Conservation (phyloP, 805 yeast species). For the Metschnikowia borealis region DNA sequence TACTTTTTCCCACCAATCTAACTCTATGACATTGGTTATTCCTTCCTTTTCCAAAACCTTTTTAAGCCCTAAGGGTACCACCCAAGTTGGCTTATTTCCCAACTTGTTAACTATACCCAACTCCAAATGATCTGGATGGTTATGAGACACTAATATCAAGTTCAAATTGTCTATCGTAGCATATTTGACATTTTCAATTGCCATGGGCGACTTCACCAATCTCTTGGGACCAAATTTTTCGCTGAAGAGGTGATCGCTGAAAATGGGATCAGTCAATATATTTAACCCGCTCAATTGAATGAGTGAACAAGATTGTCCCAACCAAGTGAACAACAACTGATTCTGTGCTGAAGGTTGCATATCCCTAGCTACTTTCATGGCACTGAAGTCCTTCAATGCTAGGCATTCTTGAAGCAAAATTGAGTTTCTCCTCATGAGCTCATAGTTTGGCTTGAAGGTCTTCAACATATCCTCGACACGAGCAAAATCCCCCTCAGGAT, state of each 20-base stretch:
- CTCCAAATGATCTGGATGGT: conserved; percentile 94
- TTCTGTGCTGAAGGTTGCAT: conserved; percentile 22
- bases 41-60: conserved; percentile 56
- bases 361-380: background rate
- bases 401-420: conserved; percentile 26
- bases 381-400: conserved; percentile 5
- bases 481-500: conserved; percentile 35
- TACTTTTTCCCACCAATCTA: conserved; percentile 89
- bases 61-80: conserved; percentile 80
- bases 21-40: conserved; percentile 59
- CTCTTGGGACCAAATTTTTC: conserved; percentile 76
- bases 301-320: conserved; percentile 86
- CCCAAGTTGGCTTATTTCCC: conserved; percentile 68
- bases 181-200: conserved; percentile 47
- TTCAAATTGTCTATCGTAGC: conserved; percentile 57
- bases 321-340: conserved; percentile 75
- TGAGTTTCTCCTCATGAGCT: conserved; percentile 37
- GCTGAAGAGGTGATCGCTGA: conserved; percentile 60
- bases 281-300: conserved; percentile 69
- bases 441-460: conserved; percentile 52
- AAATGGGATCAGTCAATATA: conserved; percentile 82
- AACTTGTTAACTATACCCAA: conserved; percentile 46
- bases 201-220: conserved; percentile 72
- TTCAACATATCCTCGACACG: conserved; percentile 56
- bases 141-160: conserved; percentile 79